Percentiles rank a stretch among this genome's conserved stretches.
Conservation (phyloP, 768 basidiomycete species). For the Boletus barrowsii region DNA sequence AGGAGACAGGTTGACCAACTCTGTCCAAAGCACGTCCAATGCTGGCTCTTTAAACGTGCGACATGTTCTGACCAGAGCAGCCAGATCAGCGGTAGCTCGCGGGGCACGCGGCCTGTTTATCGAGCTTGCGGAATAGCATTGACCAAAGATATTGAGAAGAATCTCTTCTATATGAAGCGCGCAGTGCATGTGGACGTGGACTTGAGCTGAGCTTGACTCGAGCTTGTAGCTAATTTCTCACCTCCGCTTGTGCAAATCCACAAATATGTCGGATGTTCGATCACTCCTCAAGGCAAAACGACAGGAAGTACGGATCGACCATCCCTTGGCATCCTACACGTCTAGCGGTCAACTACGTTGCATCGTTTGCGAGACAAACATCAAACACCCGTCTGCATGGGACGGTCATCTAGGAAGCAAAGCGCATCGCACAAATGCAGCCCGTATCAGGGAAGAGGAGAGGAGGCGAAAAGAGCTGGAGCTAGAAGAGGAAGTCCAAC, state of each 20-base stretch:
- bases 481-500: conserved; percentile 34
- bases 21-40: conserved; percentile 4
- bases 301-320: conserved; percentile 66
- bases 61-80: neutral
- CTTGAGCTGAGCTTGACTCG: neutral
- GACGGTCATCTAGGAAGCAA: conserved; percentile 85
- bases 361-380: conserved; percentile 52
- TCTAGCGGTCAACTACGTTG: conserved; percentile 68
- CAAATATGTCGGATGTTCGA: conserved; percentile 74
- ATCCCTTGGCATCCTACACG: conserved; percentile 71
- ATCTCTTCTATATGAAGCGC: conserved; percentile 2
- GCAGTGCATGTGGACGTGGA: neutral
- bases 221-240: no score
- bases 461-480: conserved; percentile 37
- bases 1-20: conserved; percentile 2
- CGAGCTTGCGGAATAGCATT: neutral
- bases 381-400: conserved; percentile 85
- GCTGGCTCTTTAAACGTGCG: conserved; percentile 3
- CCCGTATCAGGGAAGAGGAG: conserved; percentile 57
- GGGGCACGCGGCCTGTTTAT: neutral
- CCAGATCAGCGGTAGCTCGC: neutral
- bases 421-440: conserved; percentile 65
- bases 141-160: neutral
- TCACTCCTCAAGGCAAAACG: conserved; percentile 82
- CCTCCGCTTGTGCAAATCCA: no score